phyloP scores from a whole-genome alignment of 2,329 filamentous ascomycete genomes.

The Monilinia laxa region DNA sequence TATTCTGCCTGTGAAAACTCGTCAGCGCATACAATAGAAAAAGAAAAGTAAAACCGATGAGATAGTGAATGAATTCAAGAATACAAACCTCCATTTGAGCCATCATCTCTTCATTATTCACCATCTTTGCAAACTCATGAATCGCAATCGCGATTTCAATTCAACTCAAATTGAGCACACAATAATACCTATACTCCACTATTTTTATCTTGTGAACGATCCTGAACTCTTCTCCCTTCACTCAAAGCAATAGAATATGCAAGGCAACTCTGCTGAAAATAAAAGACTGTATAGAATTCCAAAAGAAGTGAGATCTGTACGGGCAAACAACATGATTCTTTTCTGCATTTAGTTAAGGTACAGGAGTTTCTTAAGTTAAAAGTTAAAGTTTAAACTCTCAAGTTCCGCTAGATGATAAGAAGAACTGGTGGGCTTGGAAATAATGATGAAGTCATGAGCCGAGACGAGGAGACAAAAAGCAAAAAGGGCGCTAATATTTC shows the following conservation, averaged over 20 bases:
- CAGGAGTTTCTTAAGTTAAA: too few relatives aligned
- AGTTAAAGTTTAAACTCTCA: too few relatives aligned
- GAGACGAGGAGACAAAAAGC: not conserved
- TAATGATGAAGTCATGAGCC: not conserved
- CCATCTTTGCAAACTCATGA: conserved; percentile 2
- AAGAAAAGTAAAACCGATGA: too few relatives aligned
- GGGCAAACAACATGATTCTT: not conserved
- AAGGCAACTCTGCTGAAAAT: not conserved
- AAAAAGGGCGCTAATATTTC: too few relatives aligned
- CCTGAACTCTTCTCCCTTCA: conserved; percentile 1
- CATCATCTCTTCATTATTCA: conserved; percentile 18
- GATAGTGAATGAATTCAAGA: not conserved
- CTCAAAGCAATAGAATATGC: not conserved
- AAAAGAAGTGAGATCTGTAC: not conserved
- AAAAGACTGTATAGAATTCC: not conserved
- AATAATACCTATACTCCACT: not conserved
- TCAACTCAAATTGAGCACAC: not conserved
- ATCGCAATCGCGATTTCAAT: not conserved
- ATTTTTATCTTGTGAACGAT: not conserved
- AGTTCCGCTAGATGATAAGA: not conserved
- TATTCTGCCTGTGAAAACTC: conserved; percentile 15
- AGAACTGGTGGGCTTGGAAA: not conserved
- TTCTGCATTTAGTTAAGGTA: not conserved
- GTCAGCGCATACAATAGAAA: not conserved
- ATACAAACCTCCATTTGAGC: conserved; percentile 20